Base-by-base conservation (phyloP, 2,329 filamentous ascomycete species). In the Aureobasidium namibiae region DNA sequence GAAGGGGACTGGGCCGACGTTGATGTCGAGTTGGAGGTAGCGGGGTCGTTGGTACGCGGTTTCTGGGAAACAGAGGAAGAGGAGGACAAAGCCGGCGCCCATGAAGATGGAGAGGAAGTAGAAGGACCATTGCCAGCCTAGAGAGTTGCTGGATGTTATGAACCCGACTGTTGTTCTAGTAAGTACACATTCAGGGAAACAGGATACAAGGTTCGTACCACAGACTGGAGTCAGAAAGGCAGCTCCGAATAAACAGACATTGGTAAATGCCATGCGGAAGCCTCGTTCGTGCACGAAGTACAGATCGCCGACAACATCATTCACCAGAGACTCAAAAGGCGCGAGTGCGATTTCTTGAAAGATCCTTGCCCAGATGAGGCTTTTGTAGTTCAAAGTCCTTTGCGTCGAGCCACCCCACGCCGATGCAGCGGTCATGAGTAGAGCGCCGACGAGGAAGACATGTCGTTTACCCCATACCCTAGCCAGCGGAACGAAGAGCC, bases 391-490 rank as follows among this genome's bases (percentile, higher is more conserved):
- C 39, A 76, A 78, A 10, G 82, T 80, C 18, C 18, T 31, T 10
- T 41, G 23, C 34, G 82, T 84, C 0, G 80, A 83, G 31, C 89
- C 89, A 34, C 83, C 91, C 92, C 92, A 96, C 7, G 82, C 83
- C 65, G 85, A 89, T 60, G 87, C 88, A 45, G 81, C 77, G 45
- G 95, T 81, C 66, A 95, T 80, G 60, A 95, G 79, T 46, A 89
- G 64, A 50, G 86, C 85, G 9, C 90, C 91, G 2, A 95, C 66
- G 24, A 96, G 74, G 71, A 95, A 96, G 18, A 90, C 76, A 75
- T 96, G 92, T 39, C 92, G 82, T 74, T 96, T 96, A 36, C 92
- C 92, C 89, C 90, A 96, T 64, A 96, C 86, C 59, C 92, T 84
- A 18, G 89, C 90, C 1, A 87, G 89, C 0, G 92, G 89, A 2